Percentiles rank a stretch among this genome's conserved stretches.
Conservation (phyloP, 495 filamentous ascomycete genomes). For the Aspergillus affinis region DNA sequence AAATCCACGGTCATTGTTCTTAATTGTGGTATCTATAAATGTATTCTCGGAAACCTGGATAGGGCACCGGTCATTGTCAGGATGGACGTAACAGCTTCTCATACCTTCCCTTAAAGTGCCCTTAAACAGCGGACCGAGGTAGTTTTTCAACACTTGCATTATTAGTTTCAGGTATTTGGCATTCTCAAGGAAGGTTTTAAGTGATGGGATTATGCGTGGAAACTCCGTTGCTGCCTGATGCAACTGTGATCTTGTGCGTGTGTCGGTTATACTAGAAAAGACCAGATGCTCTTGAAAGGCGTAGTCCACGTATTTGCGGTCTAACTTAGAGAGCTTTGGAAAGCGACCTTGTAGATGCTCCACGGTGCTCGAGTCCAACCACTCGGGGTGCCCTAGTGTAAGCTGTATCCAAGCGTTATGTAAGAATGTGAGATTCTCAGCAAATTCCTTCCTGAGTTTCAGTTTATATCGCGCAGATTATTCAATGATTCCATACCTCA, state of each 20-base stretch:
- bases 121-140: constrained; percentile 22
- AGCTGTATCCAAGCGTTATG: constrained; percentile 3
- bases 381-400: constrained; percentile 2
- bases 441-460: constrained; percentile 12
- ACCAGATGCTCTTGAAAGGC: constrained; percentile 13
- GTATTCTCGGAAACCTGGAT: constrained; percentile 15
- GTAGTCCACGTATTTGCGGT: constrained; percentile 16
- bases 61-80: constrained; percentile 2
- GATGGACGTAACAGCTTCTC: constrained; percentile 12
- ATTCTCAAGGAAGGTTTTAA: constrained; percentile 30
- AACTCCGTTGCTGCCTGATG: constrained; percentile 13
- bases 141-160: constrained; percentile 23
- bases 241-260: constrained; percentile 9
- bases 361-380: constrained; percentile 19
- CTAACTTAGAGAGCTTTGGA: constrained; percentile 18
- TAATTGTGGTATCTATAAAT: constrained; percentile 4
- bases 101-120: constrained; percentile 20
- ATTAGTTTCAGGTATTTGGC: constrained; percentile 30
- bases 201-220: constrained; percentile 23
- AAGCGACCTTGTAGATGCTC: constrained; percentile 19
- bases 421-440: constrained; percentile 4
- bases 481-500: constrained; percentile 9
- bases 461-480: neutral
- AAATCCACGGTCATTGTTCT: constrained; percentile 6
- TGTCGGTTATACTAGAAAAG: constrained; percentile 14